Evolutionary conservation across 2,329 filamentous ascomycete species (phyloP).

Genomic region (Colletotrichum sublineola): DNA sequence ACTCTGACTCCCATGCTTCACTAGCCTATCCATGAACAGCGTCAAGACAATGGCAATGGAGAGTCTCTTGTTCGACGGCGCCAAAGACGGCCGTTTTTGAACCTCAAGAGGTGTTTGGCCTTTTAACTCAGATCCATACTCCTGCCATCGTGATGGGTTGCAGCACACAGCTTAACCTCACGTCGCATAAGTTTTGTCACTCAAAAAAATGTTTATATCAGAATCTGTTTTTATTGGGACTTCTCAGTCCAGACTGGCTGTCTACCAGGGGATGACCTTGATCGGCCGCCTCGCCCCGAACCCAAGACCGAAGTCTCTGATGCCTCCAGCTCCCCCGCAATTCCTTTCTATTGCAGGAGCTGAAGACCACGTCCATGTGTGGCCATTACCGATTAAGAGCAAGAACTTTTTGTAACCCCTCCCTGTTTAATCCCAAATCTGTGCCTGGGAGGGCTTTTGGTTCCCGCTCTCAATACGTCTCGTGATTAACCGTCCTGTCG

Average conservation of each 20-base stretch:
- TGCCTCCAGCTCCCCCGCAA: slow-evolving; percentile 44
- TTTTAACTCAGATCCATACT: background rate
- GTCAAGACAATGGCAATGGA: background rate
- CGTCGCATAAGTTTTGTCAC: background rate
- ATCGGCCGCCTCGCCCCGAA: slow-evolving; percentile 48
- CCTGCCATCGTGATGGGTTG: background rate
- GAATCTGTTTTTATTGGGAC: slow-evolving; percentile 55
- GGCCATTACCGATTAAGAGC: slow-evolving; percentile 46
- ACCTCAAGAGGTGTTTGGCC: background rate
- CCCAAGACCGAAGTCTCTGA: slow-evolving; percentile 53
- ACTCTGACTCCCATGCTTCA: background rate
- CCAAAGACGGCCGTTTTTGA: background rate
- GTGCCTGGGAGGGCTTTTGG: slow-evolving; percentile 53
- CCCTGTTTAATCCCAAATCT: slow-evolving; percentile 53
- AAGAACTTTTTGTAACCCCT: slow-evolving; percentile 47
- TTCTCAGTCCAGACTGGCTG: slow-evolving; percentile 58
- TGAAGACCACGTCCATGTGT: slow-evolving; percentile 43
- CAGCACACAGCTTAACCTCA: background rate
- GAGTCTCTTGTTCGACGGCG: background rate
- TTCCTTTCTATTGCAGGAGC: slow-evolving; percentile 39
- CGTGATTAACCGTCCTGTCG: slow-evolving; percentile 42
- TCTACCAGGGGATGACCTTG: slow-evolving; percentile 49
- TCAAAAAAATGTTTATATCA: slow-evolving; percentile 30
- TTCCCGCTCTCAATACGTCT: slow-evolving; percentile 52
- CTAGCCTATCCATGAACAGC: background rate